Percentiles rank a stretch among this genome's conserved stretches.
These are phyloP conservation scores for Didymella segeticola DNA, from an alignment of 2,329 filamentous ascomycete species.

Conservation along the genomic window DNA sequence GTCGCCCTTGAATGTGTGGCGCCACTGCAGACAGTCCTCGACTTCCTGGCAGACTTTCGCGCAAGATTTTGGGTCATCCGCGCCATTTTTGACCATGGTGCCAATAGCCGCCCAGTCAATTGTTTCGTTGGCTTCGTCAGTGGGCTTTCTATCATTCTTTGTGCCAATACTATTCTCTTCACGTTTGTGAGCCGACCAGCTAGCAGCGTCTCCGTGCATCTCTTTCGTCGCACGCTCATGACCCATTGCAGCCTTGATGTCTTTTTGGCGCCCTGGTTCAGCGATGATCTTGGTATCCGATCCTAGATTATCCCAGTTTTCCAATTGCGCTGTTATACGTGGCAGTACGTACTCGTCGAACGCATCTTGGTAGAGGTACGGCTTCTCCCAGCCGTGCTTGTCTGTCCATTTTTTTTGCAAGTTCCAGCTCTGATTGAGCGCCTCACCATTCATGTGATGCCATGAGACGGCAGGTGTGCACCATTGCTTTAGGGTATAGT, in stretches of 20 bases:
- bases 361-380: constrained; percentile 44
- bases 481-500: constrained; percentile 51
- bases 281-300: constrained; percentile 28
- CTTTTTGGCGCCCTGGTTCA: constrained; percentile 22
- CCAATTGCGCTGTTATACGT: constrained; percentile 33
- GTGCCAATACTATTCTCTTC: not conserved
- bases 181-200: not conserved
- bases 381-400: constrained; percentile 39
- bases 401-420: constrained; percentile 43
- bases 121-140: not conserved
- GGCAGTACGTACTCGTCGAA: constrained; percentile 42
- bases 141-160: constrained; percentile 5
- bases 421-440: constrained; percentile 40
- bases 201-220: constrained; percentile 18
- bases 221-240: constrained; percentile 12
- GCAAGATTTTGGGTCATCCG: constrained; percentile 33
- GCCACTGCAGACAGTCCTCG: constrained; percentile 49
- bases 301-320: constrained; percentile 46
- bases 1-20: constrained; percentile 31
- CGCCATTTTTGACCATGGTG: constrained; percentile 27
- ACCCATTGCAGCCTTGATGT: constrained; percentile 9
- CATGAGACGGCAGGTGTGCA: constrained; percentile 52
- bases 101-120: constrained; percentile 10
- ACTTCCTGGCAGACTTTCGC: constrained; percentile 34
- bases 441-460: constrained; percentile 37